Conservation (phyloP, 1,284 basidiomycete species). For the Heterobasidion occidentale region DNA sequence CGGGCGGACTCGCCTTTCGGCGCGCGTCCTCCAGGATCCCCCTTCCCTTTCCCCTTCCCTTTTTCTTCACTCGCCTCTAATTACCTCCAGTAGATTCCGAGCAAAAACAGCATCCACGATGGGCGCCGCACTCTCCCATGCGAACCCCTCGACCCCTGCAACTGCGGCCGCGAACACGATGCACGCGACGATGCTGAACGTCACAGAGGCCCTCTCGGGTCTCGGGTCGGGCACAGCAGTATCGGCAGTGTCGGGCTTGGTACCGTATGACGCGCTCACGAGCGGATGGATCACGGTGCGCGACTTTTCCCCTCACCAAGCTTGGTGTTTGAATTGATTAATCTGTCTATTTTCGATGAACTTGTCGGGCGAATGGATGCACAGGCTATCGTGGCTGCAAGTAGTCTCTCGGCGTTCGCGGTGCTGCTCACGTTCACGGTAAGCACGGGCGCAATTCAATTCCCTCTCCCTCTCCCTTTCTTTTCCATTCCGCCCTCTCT, state of each 20-base stretch:
- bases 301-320: background rate
- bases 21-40: background rate
- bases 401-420: background rate
- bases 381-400: background rate
- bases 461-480: background rate
- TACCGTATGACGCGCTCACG: background rate
- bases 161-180: background rate
- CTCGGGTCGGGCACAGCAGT: no score
- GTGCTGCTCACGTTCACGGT: background rate
- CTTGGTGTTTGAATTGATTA: background rate
- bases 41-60: no score
- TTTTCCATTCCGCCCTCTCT: background rate
- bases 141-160: background rate
- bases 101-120: background rate
- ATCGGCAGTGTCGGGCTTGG: background rate
- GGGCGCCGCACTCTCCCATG: background rate
- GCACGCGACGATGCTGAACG: background rate
- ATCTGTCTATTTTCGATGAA: no score
- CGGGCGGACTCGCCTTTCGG: background rate
- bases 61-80: background rate
- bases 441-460: background rate
- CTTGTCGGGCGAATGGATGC: no score
- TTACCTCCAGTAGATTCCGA: background rate
- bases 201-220: no score
- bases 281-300: background rate